phyloP scores from a whole-genome alignment of 352 stramenopile species.

The Pilasporangium apinafurcum region DNA sequence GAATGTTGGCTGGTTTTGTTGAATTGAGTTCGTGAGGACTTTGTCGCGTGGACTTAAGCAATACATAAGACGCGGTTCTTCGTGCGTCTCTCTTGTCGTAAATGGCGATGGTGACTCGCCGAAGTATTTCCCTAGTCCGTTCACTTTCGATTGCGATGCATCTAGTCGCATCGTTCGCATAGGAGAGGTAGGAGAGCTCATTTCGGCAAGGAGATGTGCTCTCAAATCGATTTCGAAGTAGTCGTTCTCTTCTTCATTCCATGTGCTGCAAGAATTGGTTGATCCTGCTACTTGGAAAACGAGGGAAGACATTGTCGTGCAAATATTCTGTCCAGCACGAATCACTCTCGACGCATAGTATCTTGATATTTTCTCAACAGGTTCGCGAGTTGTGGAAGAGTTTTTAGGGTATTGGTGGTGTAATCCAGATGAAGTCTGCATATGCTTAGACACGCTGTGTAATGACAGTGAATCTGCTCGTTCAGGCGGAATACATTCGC shows the following conservation, averaged over 20 bases:
- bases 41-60: too few relatives aligned
- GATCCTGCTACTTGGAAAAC: background rate
- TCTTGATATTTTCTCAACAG: background rate
- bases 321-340: background rate
- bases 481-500: conserved; percentile 2
- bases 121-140: conserved; percentile 32
- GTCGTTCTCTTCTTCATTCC: background rate
- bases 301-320: background rate
- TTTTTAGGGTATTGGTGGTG: background rate
- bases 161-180: conserved; percentile 40
- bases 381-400: background rate
- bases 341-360: background rate
- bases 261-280: background rate
- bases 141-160: conserved; percentile 18
- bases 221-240: conserved; percentile 15
- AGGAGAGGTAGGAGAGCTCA: conserved; percentile 16
- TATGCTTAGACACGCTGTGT: background rate
- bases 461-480: too few relatives aligned
- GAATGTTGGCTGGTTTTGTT: too few relatives aligned
- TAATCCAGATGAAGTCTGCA: background rate
- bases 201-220: conserved; percentile 10
- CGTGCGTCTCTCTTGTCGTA: background rate
- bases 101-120: background rate
- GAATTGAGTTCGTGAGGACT: too few relatives aligned
- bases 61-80: too few relatives aligned